Evolutionary conservation across 2,329 filamentous ascomycete genomes (phyloP).

Genomic region (Trichoderma gracile): DNA sequence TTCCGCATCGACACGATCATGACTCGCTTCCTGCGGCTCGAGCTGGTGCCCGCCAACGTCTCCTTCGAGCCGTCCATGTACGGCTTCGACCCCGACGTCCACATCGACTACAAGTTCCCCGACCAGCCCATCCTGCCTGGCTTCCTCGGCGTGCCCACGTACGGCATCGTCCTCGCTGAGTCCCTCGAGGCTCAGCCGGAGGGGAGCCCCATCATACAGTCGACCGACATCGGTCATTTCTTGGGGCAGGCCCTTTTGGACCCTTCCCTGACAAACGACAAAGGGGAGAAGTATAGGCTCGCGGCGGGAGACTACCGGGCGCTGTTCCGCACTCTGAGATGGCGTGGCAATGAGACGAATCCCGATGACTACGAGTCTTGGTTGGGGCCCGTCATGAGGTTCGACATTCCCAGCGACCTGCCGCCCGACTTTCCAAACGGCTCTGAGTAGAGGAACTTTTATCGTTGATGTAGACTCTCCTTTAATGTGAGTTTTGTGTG

Average conservation of each 20-base stretch:
- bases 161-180: background rate
- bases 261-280: slow-evolving; percentile 13
- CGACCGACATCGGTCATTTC: background rate
- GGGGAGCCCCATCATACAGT: background rate
- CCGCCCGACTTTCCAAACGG: background rate
- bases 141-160: slow-evolving; percentile 1
- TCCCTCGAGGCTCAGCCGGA: background rate
- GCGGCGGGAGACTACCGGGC: slow-evolving; percentile 15
- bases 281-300: background rate
- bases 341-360: slow-evolving; percentile 2
- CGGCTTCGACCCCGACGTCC: slow-evolving; percentile 8
- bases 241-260: background rate
- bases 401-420: background rate
- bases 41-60: slow-evolving; percentile 3
- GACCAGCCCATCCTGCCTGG: background rate
- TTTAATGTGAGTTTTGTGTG: too few relatives aligned
- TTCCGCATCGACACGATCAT: background rate
- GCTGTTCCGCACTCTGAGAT: slow-evolving; percentile 7
- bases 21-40: slow-evolving; percentile 1
- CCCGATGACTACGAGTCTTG: slow-evolving; percentile 15
- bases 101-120: background rate
- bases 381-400: slow-evolving; percentile 6
- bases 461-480: too few relatives aligned
- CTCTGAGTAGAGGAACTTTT: background rate
- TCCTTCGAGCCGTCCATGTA: slow-evolving; percentile 11